Evolutionary conservation across 495 filamentous ascomycete genomes (phyloP).

Genomic region (Monascus purpureus): DNA sequence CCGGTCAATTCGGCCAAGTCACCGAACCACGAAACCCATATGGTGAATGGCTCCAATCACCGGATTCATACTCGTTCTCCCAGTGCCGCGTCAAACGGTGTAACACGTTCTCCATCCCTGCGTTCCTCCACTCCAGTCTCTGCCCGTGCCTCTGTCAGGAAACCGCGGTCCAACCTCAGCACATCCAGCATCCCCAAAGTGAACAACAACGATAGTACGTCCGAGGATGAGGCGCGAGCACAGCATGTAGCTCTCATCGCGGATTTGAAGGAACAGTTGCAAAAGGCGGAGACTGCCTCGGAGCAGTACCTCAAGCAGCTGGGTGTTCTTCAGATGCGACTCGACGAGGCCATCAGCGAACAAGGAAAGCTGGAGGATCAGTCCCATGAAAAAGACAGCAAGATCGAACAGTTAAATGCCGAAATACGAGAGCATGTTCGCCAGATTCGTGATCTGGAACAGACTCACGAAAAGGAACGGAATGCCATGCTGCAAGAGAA

Average conservation of each 20-base stretch:
- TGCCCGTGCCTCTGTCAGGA: conserved; percentile 51
- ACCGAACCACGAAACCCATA: conserved; percentile 19
- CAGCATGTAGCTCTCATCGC: conserved; percentile 70
- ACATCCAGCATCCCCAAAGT: conserved; percentile 41
- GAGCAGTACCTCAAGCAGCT: conserved; percentile 75
- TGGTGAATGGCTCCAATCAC: conserved; percentile 23
- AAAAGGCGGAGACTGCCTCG: conserved; percentile 63
- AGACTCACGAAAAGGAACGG: conserved; percentile 78
- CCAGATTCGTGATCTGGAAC: conserved; percentile 76
- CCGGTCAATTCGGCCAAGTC: conserved; percentile 27
- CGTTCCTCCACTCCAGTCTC: conserved; percentile 46
- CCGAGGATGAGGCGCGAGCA: conserved; percentile 46
- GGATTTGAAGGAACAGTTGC: conserved; percentile 67
- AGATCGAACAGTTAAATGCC: conserved; percentile 61
- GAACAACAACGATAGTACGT: conserved; percentile 41
- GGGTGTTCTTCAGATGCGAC: conserved; percentile 67
- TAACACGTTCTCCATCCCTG: conserved; percentile 27
- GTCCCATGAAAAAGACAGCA: conserved; percentile 67
- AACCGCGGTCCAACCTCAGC: conserved; percentile 47
- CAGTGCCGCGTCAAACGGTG: conserved; percentile 23
- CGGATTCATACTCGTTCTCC: conserved; percentile 31
- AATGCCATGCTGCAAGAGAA: conserved; percentile 80
- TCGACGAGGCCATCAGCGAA: conserved; percentile 75
- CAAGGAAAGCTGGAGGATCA: conserved; percentile 76
- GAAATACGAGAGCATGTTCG: conserved; percentile 67